Percentiles rank a stretch among this genome's conserved stretches.
Evolutionary conservation across 2,329 filamentous ascomycete species (phyloP).

Genomic region (Bipolaris cookei): DNA sequence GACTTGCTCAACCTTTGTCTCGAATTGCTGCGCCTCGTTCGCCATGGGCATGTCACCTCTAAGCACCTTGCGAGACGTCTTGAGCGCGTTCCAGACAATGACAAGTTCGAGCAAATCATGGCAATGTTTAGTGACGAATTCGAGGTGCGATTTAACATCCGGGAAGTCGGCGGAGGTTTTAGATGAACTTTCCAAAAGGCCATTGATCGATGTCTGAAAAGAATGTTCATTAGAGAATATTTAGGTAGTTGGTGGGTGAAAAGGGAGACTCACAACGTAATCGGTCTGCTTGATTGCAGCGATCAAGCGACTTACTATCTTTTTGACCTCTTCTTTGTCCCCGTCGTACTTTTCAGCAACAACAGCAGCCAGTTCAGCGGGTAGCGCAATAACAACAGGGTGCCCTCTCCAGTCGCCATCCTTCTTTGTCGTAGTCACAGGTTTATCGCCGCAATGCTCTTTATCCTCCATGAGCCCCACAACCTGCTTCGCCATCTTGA

Average conservation of each 20-base stretch:
- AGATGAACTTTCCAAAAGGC: slow-evolving; percentile 1
- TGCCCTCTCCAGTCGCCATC: slow-evolving; percentile 34
- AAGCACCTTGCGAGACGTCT: slow-evolving; percentile 51
- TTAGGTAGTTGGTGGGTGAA: background rate
- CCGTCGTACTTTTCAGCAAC: slow-evolving; percentile 48
- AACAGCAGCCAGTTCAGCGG: slow-evolving; percentile 53
- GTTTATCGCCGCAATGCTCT: slow-evolving; percentile 43
- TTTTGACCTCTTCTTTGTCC: slow-evolving; percentile 50
- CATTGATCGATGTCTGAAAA: slow-evolving; percentile 16
- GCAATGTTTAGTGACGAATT: slow-evolving; percentile 11
- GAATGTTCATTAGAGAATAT: slow-evolving; percentile 1
- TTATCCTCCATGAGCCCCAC: slow-evolving; percentile 51
- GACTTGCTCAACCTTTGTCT: slow-evolving; percentile 17
- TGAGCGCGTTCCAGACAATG: slow-evolving; percentile 54
- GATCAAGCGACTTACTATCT: slow-evolving; percentile 50
- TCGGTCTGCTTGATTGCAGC: slow-evolving; percentile 36
- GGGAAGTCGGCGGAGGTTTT: slow-evolving; percentile 20
- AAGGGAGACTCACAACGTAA: slow-evolving; percentile 24
- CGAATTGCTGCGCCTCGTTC: slow-evolving; percentile 26
- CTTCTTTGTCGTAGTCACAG: background rate
- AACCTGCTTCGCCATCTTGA: slow-evolving; percentile 49
- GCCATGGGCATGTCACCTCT: slow-evolving; percentile 44
- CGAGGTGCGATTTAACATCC: background rate
- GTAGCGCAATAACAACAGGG: slow-evolving; percentile 51
- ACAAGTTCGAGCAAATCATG: slow-evolving; percentile 41